Conservation (phyloP, 768 basidiomycete genomes). For the Obba rivulosa region DNA sequence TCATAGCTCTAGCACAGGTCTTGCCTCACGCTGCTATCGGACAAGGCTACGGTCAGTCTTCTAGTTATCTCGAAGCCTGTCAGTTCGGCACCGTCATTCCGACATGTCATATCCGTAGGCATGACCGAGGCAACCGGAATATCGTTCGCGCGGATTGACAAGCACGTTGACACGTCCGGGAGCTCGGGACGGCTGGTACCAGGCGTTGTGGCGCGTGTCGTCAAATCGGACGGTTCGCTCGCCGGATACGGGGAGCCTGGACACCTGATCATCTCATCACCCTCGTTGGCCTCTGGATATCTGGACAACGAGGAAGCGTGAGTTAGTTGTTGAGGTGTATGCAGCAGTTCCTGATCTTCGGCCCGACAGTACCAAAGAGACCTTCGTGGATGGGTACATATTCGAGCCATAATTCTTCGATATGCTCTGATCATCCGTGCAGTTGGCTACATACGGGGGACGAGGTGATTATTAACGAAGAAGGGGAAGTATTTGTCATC, state of each 20-base stretch:
- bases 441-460: constrained; percentile 27
- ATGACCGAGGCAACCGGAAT: constrained; percentile 62
- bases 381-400: constrained; percentile 21
- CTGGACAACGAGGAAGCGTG: constrained; percentile 56
- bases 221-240: constrained; percentile 52
- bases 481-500: constrained; percentile 15
- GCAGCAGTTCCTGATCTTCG: too few species aligned
- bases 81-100: neutral
- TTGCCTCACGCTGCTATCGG: constrained; percentile 18
- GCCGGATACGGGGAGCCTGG: constrained; percentile 56
- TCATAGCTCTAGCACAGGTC: constrained; percentile 21
- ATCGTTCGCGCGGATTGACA: constrained; percentile 37
- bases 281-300: constrained; percentile 57
- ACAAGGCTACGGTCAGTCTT: constrained; percentile 14
- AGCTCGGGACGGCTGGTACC: constrained; percentile 55
- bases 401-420: neutral
- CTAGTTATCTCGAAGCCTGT: neutral
- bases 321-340: constrained; percentile 19
- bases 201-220: constrained; percentile 49
- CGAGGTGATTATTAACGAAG: constrained; percentile 16
- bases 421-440: constrained; percentile 1
- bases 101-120: constrained; percentile 26
- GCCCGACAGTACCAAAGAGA: constrained; percentile 14
- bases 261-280: constrained; percentile 55
- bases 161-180: constrained; percentile 44